A percentile compares a stretch with the other conserved stretches of the same genome.
Evolutionary conservation across 2,329 filamentous ascomycete species (phyloP).

Genomic region (Botrytis medusae): DNA sequence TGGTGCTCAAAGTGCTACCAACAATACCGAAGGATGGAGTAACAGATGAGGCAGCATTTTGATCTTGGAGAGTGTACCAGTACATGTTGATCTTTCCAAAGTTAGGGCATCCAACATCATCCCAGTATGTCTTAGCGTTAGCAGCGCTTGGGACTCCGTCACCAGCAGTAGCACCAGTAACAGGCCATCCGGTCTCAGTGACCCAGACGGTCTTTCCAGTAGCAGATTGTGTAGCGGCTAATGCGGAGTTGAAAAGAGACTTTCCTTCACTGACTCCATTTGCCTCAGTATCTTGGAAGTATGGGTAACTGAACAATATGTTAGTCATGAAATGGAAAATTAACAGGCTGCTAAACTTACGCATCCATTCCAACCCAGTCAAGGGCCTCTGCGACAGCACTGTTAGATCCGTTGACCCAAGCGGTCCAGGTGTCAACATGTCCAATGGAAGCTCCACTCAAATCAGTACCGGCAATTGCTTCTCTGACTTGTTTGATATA

Average conservation of each 20-base stretch:
- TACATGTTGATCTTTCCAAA: constrained; percentile 66
- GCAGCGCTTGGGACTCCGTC: constrained; percentile 60
- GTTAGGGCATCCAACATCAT: constrained; percentile 70
- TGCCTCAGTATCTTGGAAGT: constrained; percentile 69
- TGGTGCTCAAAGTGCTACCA: constrained; percentile 52
- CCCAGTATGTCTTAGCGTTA: constrained; percentile 81
- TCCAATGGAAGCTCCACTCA: constrained; percentile 62
- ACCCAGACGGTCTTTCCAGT: constrained; percentile 76
- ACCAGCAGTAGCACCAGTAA: constrained; percentile 63
- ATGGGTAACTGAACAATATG: constrained; percentile 58
- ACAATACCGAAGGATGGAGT: constrained; percentile 72
- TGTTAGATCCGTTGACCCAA: constrained; percentile 72
- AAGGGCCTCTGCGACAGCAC: constrained; percentile 62
- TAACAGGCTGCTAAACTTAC: not conserved
- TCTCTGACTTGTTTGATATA: constrained; percentile 71
- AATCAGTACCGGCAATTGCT: constrained; percentile 61
- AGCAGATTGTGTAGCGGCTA: constrained; percentile 57
- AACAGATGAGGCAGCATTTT: constrained; percentile 54
- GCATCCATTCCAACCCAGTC: constrained; percentile 85
- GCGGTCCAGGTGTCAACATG: constrained; percentile 90
- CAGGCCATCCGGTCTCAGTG: constrained; percentile 86
- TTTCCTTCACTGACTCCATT: constrained; percentile 67
- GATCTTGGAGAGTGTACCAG: constrained; percentile 77
- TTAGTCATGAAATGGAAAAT: not conserved
- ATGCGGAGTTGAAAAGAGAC: constrained; percentile 66